A percentile compares a stretch with the other conserved stretches of the same genome.
Conservation (phyloP, 1,139 yeast species). For the Tardiomyces digboiensis region DNA sequence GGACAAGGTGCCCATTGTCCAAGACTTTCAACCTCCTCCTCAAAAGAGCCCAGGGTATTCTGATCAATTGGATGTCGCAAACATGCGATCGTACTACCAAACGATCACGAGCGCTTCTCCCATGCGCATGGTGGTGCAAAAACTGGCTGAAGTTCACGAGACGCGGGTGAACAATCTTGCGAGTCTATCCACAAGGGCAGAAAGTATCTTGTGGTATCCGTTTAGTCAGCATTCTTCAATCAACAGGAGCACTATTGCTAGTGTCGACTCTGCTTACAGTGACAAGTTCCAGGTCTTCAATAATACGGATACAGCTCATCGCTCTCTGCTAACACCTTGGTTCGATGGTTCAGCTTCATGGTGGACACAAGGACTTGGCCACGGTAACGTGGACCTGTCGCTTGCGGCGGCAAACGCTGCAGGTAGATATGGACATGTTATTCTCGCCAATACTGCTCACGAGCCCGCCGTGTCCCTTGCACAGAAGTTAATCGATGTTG, state of each 20-base stretch:
- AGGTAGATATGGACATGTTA: slow-evolving; percentile 22
- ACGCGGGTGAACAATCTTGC: slow-evolving; percentile 3
- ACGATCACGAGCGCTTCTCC: not conserved
- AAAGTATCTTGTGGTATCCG: slow-evolving; percentile 20
- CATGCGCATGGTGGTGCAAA: not conserved
- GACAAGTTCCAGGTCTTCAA: slow-evolving; percentile 15
- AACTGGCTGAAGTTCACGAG: not conserved
- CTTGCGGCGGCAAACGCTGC: slow-evolving; percentile 21
- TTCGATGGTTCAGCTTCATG: slow-evolving; percentile 24
- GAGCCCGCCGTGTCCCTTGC: slow-evolving; percentile 21
- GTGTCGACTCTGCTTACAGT: slow-evolving; percentile 20
- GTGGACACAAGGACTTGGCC: slow-evolving; percentile 25
- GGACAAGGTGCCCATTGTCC: slow-evolving; percentile 4
- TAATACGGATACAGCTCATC: not conserved
- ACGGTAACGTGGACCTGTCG: slow-evolving; percentile 18
- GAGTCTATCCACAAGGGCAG: slow-evolving; percentile 14
- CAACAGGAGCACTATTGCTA: slow-evolving; percentile 11
- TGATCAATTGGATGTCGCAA: not conserved
- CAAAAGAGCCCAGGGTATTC: slow-evolving; percentile 1
- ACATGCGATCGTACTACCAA: not conserved
- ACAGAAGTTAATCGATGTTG: slow-evolving; percentile 10
- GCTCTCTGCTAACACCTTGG: slow-evolving; percentile 8
- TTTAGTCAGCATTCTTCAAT: slow-evolving; percentile 20
- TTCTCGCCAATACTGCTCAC: slow-evolving; percentile 18
- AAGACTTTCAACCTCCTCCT: slow-evolving; percentile 12